Percentiles rank a stretch among this genome's conserved stretches.
Conservation (phyloP, 495 filamentous ascomycete species). For the Daldinia concentrica region DNA sequence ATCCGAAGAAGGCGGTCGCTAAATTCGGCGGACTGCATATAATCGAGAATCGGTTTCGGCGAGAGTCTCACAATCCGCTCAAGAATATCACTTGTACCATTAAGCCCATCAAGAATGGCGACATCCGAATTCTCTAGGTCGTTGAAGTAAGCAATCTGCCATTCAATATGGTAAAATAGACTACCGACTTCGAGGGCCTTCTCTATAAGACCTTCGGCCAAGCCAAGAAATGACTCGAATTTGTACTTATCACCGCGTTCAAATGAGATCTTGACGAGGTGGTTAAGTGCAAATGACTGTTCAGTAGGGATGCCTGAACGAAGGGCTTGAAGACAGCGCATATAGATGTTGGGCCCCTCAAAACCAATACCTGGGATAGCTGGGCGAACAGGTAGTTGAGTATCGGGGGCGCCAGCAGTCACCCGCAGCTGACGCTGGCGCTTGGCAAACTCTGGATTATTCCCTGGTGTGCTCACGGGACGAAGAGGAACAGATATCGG, state of each 20-base stretch:
- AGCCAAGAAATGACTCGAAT: conserved; percentile 88
- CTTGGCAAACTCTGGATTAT: conserved; percentile 70
- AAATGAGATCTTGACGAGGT: conserved; percentile 93
- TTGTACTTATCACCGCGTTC: conserved; percentile 95
- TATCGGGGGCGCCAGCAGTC: conserved; percentile 34
- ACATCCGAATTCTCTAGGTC: conserved; percentile 60
- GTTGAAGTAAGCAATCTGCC: conserved; percentile 76
- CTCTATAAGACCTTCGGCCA: conserved; percentile 88
- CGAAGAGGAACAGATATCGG: conserved; percentile 67
- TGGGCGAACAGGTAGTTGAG: conserved; percentile 36
- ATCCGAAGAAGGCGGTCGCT: conserved; percentile 75
- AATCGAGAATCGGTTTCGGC: conserved; percentile 67
- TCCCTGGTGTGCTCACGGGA: conserved; percentile 74
- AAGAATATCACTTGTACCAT: conserved; percentile 79
- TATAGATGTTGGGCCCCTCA: conserved; percentile 86
- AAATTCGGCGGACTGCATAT: conserved; percentile 77
- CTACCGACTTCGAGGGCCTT: conserved; percentile 78
- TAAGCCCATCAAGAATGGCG: conserved; percentile 74
- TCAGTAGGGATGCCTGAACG: conserved; percentile 82
- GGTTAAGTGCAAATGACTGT: conserved; percentile 87
- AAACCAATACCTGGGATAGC: conserved; percentile 57
- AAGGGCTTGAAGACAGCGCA: conserved; percentile 80
- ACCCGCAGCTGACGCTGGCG: conserved; percentile 52
- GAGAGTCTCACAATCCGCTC: conserved; percentile 68
- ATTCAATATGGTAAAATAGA: conserved; percentile 83